These are phyloP conservation scores for Linanthus parryae DNA, from an alignment of 148 eudicot species.

Conservation along the genomic window DNA sequence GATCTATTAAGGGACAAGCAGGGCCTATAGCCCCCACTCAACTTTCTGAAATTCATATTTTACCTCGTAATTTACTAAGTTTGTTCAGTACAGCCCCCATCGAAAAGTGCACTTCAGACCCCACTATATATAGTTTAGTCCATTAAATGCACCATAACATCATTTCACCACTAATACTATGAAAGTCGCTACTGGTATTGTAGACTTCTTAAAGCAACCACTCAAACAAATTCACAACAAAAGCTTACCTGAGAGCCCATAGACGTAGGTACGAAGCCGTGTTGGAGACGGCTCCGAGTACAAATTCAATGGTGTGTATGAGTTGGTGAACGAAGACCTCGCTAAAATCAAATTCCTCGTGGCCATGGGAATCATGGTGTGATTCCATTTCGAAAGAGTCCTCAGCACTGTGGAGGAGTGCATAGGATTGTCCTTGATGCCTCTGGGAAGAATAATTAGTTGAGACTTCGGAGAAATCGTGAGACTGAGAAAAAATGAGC, in stretches of 20 bases:
- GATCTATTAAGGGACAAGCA: too few relatives aligned
- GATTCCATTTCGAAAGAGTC: conserved; percentile 46
- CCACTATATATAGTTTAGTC: too few relatives aligned
- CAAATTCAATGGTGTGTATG: conserved; percentile 87
- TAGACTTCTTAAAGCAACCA: too few relatives aligned
- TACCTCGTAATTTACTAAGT: too few relatives aligned
- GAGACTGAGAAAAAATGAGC: neutral
- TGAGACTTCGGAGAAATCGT: neutral
- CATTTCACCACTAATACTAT: too few relatives aligned
- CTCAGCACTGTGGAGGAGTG: conserved; percentile 38
- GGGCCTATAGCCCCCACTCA: too few relatives aligned
- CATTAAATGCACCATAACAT: too few relatives aligned
- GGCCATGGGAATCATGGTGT: conserved; percentile 44
- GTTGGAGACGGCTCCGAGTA: conserved; percentile 83
- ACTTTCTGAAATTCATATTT: too few relatives aligned
- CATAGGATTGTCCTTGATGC: conserved; percentile 56
- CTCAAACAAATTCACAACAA: too few relatives aligned
- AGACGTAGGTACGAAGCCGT: conserved; percentile 87
- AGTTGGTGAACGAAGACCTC: conserved; percentile 82
- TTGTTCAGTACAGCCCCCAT: too few relatives aligned
- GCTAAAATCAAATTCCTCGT: conserved; percentile 68
- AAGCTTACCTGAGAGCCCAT: conserved; percentile 88
- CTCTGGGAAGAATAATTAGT: conserved; percentile 34
- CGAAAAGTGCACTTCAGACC: too few relatives aligned
- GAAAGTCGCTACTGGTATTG: too few relatives aligned